Conservation (phyloP, 345 rosid species). For the Populus tremula region DNA sequence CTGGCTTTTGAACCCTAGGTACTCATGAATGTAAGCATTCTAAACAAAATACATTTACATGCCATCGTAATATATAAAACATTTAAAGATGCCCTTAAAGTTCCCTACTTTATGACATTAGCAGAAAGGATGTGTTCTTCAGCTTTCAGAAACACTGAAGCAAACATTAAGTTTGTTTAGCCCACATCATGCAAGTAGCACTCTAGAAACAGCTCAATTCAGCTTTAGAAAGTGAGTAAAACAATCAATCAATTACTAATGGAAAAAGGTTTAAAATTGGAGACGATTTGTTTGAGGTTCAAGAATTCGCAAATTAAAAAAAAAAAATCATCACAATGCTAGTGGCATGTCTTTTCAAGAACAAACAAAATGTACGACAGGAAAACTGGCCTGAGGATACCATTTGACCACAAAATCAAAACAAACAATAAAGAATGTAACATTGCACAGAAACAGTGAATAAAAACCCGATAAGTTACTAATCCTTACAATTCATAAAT, state of each 20-base stretch:
- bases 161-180: background rate
- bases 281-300: background rate
- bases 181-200: background rate
- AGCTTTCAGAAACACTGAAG: background rate
- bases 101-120: background rate
- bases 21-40: slow-evolving; percentile 17
- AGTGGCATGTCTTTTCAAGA: background rate
- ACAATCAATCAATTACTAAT: background rate
- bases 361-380: background rate
- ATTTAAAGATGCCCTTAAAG: background rate
- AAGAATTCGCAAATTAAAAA: background rate
- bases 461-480: background rate
- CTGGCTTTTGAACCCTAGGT: slow-evolving; percentile 70
- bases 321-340: background rate
- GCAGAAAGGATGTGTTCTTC: background rate
- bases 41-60: background rate
- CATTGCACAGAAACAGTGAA: background rate
- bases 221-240: background rate
- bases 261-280: background rate
- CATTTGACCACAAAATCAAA: background rate
- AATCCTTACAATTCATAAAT: background rate
- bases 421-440: background rate
- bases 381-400: background rate
- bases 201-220: background rate
- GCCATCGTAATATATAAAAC: background rate